These are phyloP conservation scores for Plasmodium inui DNA, from an alignment of 169 alveolate species.

Conservation along the genomic window DNA sequence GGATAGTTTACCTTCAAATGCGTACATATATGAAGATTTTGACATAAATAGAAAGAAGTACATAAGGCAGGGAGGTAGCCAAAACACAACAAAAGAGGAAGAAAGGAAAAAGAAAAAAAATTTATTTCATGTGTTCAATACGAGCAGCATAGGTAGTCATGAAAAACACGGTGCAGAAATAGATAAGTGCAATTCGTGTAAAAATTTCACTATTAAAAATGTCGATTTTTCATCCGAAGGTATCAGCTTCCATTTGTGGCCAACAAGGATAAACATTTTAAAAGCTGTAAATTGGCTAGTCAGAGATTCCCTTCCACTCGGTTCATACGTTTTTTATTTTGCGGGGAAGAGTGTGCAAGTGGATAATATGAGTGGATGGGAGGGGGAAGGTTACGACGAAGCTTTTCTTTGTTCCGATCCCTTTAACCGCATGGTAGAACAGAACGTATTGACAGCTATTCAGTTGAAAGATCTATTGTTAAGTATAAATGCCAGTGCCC, in stretches of 20 bases:
- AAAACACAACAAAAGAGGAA: conserved; percentile 7
- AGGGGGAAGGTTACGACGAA: conserved; percentile 94
- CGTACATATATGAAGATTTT: conserved; percentile 79
- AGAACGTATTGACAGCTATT: conserved; percentile 85
- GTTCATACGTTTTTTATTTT: conserved; percentile 88
- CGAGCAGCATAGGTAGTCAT: conserved; percentile 62
- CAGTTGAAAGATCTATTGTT: conserved; percentile 86
- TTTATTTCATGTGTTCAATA: conserved; percentile 75
- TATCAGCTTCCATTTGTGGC: conserved; percentile 79
- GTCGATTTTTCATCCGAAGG: conserved; percentile 78
- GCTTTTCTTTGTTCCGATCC: conserved; percentile 92
- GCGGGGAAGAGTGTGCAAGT: conserved; percentile 93
- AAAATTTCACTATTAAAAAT: conserved; percentile 80
- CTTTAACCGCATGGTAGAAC: conserved; percentile 74
- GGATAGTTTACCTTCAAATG: conserved; percentile 87
- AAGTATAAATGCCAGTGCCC: conserved; percentile 79
- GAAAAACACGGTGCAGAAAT: conserved; percentile 28
- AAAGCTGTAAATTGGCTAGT: conserved; percentile 90
- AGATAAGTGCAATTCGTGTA: conserved; percentile 73
- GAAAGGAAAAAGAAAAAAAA: conserved; percentile 16
- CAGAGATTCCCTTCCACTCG: conserved; percentile 85
- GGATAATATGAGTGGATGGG: conserved; percentile 93
- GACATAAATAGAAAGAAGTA: conserved; percentile 39
- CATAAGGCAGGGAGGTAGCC: conserved; percentile 26
- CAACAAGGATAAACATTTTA: conserved; percentile 88